Base-by-base conservation (phyloP, 441 rosid genomes). In the Bocquillonia castaneifolia region DNA sequence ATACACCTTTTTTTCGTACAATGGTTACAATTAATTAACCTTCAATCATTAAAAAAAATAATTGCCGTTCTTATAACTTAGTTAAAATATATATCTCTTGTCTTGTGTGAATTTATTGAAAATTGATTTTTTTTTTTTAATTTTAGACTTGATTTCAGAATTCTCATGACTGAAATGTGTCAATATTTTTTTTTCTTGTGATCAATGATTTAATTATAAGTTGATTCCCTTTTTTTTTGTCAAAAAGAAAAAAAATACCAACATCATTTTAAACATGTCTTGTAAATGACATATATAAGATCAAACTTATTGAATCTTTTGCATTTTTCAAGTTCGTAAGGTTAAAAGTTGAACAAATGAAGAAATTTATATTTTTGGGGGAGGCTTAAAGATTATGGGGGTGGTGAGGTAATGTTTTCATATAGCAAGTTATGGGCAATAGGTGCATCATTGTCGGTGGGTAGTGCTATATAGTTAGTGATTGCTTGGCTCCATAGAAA, bases 401-500 rank as follows among this genome's bases (percentile, higher is more conserved):
- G 14, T 18, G 22, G 12, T 34, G 40, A 34, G 44, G 12, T 40
- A 40, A 25, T 2, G 4, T 28, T 39, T 3, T 22, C 32, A 51
- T 10, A 3, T 26, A 9, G 70, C 32, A 52, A 8, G 61, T 57
- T 14, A 36, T 22, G 57, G 54, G 57, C 20, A 13, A 23, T n/a
- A 50, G 44, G 34, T 23, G 44, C 56, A 47, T 8, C 64, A 58
- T 47, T 32, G 32, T 58, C 56, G 62, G 56, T 57, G 10, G 63
- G 55, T 67, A 29, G 47, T 40, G 1, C 28, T 14, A 32, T 29
- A n/a, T n/a, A 47, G 13, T 29, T 56, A 31, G 56, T 34, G 48
- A 59, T 59, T 68, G 72, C 66, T 59, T 69, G 52, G 58, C 42
- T 59, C 66, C 44, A 50, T 47, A 48, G 66, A 48, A 48, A 48